Evolutionary conservation across 2,329 filamentous ascomycete species (phyloP).

Genomic region (Endothia cerciana): DNA sequence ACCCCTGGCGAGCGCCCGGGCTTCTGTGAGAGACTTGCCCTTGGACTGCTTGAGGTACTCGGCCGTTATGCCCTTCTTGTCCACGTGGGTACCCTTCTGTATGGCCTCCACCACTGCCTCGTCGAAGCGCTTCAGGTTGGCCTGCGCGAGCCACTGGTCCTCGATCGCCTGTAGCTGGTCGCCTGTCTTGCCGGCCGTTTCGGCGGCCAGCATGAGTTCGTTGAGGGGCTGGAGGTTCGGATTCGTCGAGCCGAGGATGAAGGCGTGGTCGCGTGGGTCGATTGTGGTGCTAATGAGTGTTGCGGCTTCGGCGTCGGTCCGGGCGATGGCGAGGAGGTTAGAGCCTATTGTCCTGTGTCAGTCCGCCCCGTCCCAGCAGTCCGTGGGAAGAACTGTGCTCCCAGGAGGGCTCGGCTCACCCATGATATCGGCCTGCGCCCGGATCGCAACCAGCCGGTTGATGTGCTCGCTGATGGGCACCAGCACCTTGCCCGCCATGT

Average conservation of each 20-base stretch:
- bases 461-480: slow-evolving; percentile 98
- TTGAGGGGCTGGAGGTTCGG: slow-evolving; percentile 79
- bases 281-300: slow-evolving; percentile 97
- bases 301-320: slow-evolving; percentile 96
- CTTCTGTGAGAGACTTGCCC: slow-evolving; percentile 85
- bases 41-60: slow-evolving; percentile 70
- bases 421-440: slow-evolving; percentile 98
- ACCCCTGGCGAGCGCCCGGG: slow-evolving; percentile 75
- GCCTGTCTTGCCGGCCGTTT: slow-evolving; percentile 79
- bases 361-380: not conserved
- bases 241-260: slow-evolving; percentile 91
- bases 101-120: slow-evolving; percentile 87
- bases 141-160: slow-evolving; percentile 81
- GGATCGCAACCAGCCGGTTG: slow-evolving; percentile 94
- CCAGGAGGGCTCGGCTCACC: slow-evolving; percentile 53
- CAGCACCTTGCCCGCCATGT: slow-evolving; percentile 98
- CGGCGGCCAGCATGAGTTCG: slow-evolving; percentile 88
- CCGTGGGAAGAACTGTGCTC: not conserved
- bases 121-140: slow-evolving; percentile 84
- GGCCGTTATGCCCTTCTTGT: slow-evolving; percentile 70
- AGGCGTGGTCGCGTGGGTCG: slow-evolving; percentile 91
- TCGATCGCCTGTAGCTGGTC: slow-evolving; percentile 86
- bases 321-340: slow-evolving; percentile 87
- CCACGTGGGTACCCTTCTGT: slow-evolving; percentile 64
- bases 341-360: slow-evolving; percentile 53